These are phyloP conservation scores for Zasmidium citrigriseum DNA, from an alignment of 2,329 filamentous ascomycete genomes.

Conservation along the genomic window DNA sequence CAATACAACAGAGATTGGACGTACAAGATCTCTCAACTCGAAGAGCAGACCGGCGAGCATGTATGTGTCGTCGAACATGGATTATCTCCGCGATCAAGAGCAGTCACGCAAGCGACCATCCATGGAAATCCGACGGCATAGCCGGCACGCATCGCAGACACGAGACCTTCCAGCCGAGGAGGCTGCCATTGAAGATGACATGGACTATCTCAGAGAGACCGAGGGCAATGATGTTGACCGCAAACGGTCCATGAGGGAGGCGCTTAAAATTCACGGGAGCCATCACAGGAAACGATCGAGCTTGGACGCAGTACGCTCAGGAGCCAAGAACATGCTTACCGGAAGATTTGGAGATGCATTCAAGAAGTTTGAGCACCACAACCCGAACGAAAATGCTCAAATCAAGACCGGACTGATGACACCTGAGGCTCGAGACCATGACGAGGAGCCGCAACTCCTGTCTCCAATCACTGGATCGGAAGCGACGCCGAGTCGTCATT, in stretches of 20 bases:
- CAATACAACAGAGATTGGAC: conserved; percentile 54
- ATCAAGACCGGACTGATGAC: conserved; percentile 17
- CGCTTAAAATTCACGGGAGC: conserved; percentile 53
- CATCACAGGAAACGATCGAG: conserved; percentile 72
- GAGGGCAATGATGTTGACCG: conserved; percentile 59
- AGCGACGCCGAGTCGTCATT: conserved; percentile 64
- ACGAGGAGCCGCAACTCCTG: conserved; percentile 43
- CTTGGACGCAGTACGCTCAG: conserved; percentile 58
- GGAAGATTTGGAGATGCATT: conserved; percentile 93
- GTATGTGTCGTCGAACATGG: conserved; percentile 78
- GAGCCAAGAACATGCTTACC: conserved; percentile 77
- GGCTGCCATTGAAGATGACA: conserved; percentile 71
- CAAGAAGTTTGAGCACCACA: conserved; percentile 73
- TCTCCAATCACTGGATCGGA: conserved; percentile 78
- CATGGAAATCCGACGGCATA: conserved; percentile 33
- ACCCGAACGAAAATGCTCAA: conserved; percentile 12
- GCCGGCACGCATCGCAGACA: conserved; percentile 30
- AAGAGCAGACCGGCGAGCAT: conserved; percentile 77
- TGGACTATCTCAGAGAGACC: conserved; percentile 78
- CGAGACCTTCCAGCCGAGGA: conserved; percentile 56
- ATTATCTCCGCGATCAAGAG: conserved; percentile 79
- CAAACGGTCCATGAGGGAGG: conserved; percentile 12
- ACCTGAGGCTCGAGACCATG: conserved; percentile 18
- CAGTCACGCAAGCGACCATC: conserved; percentile 32
- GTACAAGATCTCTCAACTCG: conserved; percentile 65